A percentile compares a stretch with the other conserved stretches of the same genome.
Conservation (phyloP, 371 early-diverging fungal genomes). For the Mortierella sp. region DNA sequence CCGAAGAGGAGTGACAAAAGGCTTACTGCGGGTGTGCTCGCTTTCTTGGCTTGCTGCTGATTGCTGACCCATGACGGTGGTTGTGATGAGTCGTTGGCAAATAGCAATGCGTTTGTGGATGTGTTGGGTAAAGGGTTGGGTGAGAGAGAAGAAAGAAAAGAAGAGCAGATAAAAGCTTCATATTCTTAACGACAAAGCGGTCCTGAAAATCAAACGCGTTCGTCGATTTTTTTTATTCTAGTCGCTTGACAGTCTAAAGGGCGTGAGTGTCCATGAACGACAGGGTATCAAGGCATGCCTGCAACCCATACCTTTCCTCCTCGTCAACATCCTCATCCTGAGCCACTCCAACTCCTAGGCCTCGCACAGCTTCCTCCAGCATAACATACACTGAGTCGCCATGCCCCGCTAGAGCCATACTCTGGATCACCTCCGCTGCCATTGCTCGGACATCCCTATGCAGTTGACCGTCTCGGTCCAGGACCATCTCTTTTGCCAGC, state of each 20-base stretch:
- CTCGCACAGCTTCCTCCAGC: slow-evolving; percentile 20
- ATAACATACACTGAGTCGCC: slow-evolving; percentile 52
- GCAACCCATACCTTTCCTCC: background rate
- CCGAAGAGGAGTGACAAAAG: background rate
- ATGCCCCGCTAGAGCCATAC: slow-evolving; percentile 46
- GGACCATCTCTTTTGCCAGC: slow-evolving; percentile 41
- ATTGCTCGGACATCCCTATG: slow-evolving; percentile 43
- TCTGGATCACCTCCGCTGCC: slow-evolving; percentile 34
- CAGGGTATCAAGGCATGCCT: background rate
- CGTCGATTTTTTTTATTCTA: background rate
- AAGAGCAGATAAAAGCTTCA: background rate
- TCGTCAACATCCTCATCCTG: background rate
- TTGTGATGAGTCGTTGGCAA: background rate
- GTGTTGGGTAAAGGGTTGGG: background rate
- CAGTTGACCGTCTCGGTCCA: slow-evolving; percentile 22
- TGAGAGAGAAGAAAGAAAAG: background rate
- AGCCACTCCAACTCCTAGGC: background rate
- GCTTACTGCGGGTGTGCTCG: background rate
- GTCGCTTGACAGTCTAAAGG: background rate
- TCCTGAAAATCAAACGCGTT: background rate
- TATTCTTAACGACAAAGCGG: background rate
- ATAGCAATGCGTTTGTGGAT: background rate
- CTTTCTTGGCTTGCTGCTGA: background rate
- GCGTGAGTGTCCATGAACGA: background rate
- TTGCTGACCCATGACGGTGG: background rate